Percentiles rank a stretch among this genome's conserved stretches.
Evolutionary conservation across 2,329 filamentous ascomycete species (phyloP).

Genomic region (Ophiostoma australiae): DNA sequence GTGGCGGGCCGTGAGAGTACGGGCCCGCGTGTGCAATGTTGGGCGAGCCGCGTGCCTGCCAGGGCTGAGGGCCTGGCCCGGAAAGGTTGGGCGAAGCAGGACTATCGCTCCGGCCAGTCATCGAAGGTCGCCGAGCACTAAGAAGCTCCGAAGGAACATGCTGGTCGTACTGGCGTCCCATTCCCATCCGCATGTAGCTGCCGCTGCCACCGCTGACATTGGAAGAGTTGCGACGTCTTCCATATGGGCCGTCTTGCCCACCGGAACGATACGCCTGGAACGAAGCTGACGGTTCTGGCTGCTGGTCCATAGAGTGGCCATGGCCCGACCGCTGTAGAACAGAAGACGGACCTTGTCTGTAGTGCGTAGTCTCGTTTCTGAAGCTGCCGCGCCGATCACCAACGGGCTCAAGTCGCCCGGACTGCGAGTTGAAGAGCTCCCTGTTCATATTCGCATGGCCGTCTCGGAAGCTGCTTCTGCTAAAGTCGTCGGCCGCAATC

Average conservation of each 20-base stretch:
- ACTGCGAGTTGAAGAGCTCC: conserved; percentile 92
- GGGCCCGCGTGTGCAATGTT: conserved; percentile 22
- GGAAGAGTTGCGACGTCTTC: conserved; percentile 77
- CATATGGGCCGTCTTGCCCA: conserved; percentile 62
- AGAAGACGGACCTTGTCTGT: conserved; percentile 60
- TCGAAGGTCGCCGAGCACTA: conserved; percentile 45
- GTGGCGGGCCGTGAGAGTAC: neutral
- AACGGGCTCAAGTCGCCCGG: conserved; percentile 86
- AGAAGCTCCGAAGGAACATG: conserved; percentile 26
- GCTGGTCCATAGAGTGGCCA: conserved; percentile 45
- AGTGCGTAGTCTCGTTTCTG: conserved; percentile 57
- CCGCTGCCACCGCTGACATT: conserved; percentile 86
- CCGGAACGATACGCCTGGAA: conserved; percentile 74
- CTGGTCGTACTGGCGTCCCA: conserved; percentile 43
- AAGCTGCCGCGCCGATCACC: conserved; percentile 67
- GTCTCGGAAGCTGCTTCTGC: conserved; percentile 75
- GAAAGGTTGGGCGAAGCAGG: conserved; percentile 46
- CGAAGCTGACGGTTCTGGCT: conserved; percentile 73
- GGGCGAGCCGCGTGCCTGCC: conserved; percentile 45
- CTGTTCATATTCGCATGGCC: conserved; percentile 56
- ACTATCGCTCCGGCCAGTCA: conserved; percentile 48
- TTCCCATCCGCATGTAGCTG: conserved; percentile 55
- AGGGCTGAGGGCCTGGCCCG: conserved; percentile 37
- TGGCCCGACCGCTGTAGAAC: conserved; percentile 69
- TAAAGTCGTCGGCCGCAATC: conserved; percentile 92